Evolutionary conservation across 2,329 filamentous ascomycete genomes (phyloP).

Genomic region (Trichoderma citrinoviride): DNA sequence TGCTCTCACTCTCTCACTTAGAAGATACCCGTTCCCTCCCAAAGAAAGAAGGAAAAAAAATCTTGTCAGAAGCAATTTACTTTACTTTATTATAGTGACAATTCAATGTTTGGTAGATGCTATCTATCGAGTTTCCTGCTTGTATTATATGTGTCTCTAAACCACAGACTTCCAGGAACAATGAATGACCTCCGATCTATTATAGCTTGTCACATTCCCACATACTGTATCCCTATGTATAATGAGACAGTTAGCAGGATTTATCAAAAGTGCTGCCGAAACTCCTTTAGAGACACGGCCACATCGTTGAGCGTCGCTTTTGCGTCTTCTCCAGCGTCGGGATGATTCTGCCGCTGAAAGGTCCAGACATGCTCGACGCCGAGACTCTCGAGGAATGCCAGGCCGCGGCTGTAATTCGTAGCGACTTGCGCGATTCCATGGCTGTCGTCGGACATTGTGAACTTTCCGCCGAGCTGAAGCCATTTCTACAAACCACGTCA

Average conservation of each 20-base stretch:
- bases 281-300: slow-evolving; percentile 43
- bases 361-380: slow-evolving; percentile 64
- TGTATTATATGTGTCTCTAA: background rate
- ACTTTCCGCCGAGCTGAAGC: slow-evolving; percentile 68
- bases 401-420: slow-evolving; percentile 72
- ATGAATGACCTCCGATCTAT: background rate
- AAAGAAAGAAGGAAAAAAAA: slow-evolving; percentile 8
- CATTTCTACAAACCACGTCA: slow-evolving; percentile 57
- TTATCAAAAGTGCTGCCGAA: slow-evolving; percentile 34
- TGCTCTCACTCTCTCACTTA: slow-evolving; percentile 20
- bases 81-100: background rate
- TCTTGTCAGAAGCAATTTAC: slow-evolving; percentile 10
- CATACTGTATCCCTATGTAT: background rate
- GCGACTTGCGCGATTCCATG: slow-evolving; percentile 84
- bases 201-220: background rate
- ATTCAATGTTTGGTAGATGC: slow-evolving; percentile 2
- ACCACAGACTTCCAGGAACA: background rate
- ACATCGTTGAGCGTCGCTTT: slow-evolving; percentile 43
- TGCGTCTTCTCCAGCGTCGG: slow-evolving; percentile 29
- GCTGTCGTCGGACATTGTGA: slow-evolving; percentile 93
- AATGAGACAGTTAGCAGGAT: background rate
- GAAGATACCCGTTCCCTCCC: slow-evolving; percentile 30
- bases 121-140: background rate
- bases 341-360: slow-evolving; percentile 40
- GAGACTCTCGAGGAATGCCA: slow-evolving; percentile 67